Evolutionary conservation across 371 early-diverging fungal species (phyloP).

Genomic region (Syncephalastrum contaminatum): DNA sequence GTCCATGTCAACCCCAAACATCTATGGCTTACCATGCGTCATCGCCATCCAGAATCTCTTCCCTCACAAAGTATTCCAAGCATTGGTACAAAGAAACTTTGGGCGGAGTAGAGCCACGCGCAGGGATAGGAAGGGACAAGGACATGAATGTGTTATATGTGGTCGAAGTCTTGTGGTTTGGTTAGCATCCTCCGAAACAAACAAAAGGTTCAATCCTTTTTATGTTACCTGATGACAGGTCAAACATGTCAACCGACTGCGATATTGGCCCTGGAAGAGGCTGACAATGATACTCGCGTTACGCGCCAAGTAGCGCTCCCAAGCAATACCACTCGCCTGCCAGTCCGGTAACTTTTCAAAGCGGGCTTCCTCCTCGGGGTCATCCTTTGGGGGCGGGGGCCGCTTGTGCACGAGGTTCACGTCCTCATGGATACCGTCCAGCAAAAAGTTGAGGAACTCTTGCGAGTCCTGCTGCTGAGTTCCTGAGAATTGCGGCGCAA

Average conservation of each 20-base stretch:
- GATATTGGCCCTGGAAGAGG: constrained; percentile 87
- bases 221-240: constrained; percentile 68
- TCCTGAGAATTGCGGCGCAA: constrained; percentile 65
- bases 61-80: constrained; percentile 79
- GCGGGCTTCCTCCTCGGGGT: constrained; percentile 36
- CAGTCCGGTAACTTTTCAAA: constrained; percentile 49
- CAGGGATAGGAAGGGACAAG: constrained; percentile 90
- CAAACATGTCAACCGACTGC: constrained; percentile 77
- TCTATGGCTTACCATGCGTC: constrained; percentile 68
- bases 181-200: too few relatives aligned
- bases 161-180: constrained; percentile 65
- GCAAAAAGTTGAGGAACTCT: constrained; percentile 70
- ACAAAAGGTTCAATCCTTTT: too few relatives aligned
- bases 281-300: constrained; percentile 92
- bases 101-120: constrained; percentile 24
- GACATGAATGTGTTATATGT: constrained; percentile 93
- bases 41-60: constrained; percentile 84
- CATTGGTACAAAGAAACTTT: constrained; percentile 74
- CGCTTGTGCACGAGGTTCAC: constrained; percentile 43
- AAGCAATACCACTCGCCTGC: constrained; percentile 66
- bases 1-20: background rate
- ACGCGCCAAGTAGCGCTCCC: constrained; percentile 73
- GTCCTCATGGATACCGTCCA: constrained; percentile 82
- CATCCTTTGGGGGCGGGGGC: constrained; percentile 26
- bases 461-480: constrained; percentile 81